Conservation (phyloP, 495 filamentous ascomycete genomes). For the Diplogelasinospora grovesii region DNA sequence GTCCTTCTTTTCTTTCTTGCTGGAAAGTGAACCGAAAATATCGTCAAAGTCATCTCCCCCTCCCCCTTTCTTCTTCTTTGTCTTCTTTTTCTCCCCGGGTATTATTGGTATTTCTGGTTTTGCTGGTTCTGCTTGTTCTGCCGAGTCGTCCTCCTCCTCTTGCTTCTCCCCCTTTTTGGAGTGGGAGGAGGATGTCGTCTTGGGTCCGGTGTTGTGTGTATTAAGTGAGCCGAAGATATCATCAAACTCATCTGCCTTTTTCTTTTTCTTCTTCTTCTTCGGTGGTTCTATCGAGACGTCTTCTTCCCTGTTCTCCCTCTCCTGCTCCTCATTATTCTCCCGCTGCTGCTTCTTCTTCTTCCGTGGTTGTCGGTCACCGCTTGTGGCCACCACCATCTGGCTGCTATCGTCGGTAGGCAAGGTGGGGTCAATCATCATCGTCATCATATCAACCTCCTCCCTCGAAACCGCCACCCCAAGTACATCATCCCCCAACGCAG, state of each 20-base stretch:
- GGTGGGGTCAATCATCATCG: not conserved
- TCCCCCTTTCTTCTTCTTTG: constrained; percentile 16
- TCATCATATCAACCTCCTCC: constrained; percentile 1
- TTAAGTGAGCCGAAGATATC: too few relatives aligned
- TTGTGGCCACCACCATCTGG: too few relatives aligned
- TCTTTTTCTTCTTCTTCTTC: constrained; percentile 7
- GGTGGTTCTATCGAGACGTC: not conserved
- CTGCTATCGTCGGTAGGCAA: not conserved
- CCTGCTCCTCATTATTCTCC: too few relatives aligned
- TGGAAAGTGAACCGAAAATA: constrained; percentile 14
- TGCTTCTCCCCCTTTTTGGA: constrained; percentile 3
- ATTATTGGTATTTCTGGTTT: not conserved
- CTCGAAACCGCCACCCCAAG: constrained; percentile 17
- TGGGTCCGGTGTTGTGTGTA: too few relatives aligned
- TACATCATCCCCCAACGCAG: too few relatives aligned
- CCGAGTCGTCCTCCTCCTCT: constrained; percentile 7
- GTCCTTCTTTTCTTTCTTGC: constrained; percentile 15
- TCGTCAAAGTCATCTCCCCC: constrained; percentile 22
- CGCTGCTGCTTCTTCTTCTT: too few relatives aligned
- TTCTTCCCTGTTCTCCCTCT: too few relatives aligned
- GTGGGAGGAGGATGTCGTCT: too few relatives aligned
- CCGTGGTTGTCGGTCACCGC: too few relatives aligned
- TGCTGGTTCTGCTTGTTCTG: constrained; percentile 3
- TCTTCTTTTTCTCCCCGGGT: not conserved
- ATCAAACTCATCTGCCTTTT: too few relatives aligned